Conservation (phyloP, 805 yeast genomes). For the Blastobotrys americana region DNA sequence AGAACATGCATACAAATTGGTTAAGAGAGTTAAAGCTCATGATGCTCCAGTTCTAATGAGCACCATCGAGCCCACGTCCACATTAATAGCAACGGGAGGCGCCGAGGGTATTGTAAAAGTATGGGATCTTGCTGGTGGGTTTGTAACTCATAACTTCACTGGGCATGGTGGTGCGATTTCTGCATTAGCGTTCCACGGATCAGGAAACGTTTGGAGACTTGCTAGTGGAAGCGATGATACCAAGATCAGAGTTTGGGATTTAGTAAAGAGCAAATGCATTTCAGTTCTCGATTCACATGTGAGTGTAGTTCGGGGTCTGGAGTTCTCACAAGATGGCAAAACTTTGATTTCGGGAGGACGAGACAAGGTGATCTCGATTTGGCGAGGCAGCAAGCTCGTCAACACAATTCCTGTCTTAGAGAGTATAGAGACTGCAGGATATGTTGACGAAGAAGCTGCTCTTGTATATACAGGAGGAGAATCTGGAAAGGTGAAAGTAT, state of each 20-base stretch:
- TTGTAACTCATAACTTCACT: constrained; percentile 78
- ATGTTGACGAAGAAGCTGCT: constrained; percentile 22
- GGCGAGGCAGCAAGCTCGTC: constrained; percentile 47
- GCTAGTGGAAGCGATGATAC: constrained; percentile 65
- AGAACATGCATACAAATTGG: constrained; percentile 10
- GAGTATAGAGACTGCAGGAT: constrained; percentile 33
- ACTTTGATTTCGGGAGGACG: constrained; percentile 77
- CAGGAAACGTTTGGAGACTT: constrained; percentile 60
- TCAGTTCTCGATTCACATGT: constrained; percentile 64
- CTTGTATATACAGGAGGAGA: constrained; percentile 72
- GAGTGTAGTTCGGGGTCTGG: constrained; percentile 80
- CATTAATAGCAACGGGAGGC: constrained; percentile 87
- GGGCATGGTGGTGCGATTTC: constrained; percentile 92
- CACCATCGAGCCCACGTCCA: constrained; percentile 69
- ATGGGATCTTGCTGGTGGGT: constrained; percentile 87
- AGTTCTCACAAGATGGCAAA: constrained; percentile 48
- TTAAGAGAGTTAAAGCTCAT: constrained; percentile 34
- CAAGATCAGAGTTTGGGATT: constrained; percentile 53
- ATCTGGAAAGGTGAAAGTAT: constrained; percentile 56
- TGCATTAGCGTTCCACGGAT: constrained; percentile 67
- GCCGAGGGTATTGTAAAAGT: constrained; percentile 89
- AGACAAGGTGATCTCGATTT: constrained; percentile 66
- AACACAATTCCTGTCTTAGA: constrained; percentile 69
- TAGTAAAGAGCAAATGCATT: constrained; percentile 61
- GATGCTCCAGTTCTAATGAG: constrained; percentile 77